Percentiles rank a stretch among this genome's conserved stretches.
phyloP scores from a whole-genome alignment of 2,329 filamentous ascomycete species.

The Cladosporium colombiae region DNA sequence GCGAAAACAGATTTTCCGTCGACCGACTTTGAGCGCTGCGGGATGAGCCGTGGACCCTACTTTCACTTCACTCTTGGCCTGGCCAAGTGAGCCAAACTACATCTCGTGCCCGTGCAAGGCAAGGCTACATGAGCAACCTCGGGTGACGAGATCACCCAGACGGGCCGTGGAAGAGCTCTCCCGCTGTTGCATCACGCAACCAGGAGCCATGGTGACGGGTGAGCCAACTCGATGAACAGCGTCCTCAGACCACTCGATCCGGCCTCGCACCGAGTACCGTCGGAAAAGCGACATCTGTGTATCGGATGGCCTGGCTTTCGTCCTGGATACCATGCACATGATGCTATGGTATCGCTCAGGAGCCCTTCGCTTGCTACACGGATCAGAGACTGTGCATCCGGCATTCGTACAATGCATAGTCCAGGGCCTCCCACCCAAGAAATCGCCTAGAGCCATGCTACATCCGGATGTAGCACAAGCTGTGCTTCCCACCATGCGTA shows the following conservation, averaged over 20 bases:
- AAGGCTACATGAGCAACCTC: neutral
- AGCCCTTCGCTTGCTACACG: neutral
- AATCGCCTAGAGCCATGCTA: neutral
- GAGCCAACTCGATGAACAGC: neutral
- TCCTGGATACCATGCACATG: neutral
- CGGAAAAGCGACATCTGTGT: neutral
- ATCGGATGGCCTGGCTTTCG: neutral
- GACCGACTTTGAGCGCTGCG: neutral
- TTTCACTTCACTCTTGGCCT: neutral
- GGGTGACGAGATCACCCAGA: neutral
- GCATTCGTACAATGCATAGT: neutral
- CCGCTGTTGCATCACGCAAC: neutral
- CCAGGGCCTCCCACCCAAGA: neutral
- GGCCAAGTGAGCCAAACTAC: neutral
- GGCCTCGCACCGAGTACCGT: neutral
- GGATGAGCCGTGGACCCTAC: slow-evolving; percentile 1
- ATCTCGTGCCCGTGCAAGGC: neutral
- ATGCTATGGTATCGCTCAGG: neutral
- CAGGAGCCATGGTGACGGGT: neutral
- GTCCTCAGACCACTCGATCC: neutral
- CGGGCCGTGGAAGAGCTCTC: neutral
- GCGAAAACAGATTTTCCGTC: slow-evolving; percentile 4
- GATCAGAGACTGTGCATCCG: neutral
- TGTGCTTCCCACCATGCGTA: slow-evolving; percentile 1
- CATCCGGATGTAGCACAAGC: slow-evolving; percentile 1